Evolutionary conservation across 2,329 filamentous ascomycete genomes (phyloP).

Genomic region (Fusarium nodosum): DNA sequence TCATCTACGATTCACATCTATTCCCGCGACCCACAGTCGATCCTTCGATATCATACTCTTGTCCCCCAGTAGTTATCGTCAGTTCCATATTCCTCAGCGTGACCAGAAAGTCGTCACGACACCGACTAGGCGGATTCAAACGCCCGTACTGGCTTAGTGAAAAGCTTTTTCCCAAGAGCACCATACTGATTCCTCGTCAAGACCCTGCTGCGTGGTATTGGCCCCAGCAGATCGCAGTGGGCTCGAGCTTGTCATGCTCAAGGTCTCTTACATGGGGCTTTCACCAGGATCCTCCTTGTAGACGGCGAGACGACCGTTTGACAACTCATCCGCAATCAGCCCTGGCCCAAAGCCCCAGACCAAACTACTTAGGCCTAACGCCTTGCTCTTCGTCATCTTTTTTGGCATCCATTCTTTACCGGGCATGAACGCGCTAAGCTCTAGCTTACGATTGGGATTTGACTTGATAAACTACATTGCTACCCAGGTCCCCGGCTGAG

Average conservation of each 20-base stretch:
- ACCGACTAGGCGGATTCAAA: constrained; percentile 47
- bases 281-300: constrained; percentile 59
- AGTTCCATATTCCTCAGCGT: constrained; percentile 42
- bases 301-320: constrained; percentile 54
- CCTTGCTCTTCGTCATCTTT: constrained; percentile 50
- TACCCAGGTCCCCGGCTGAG: constrained; percentile 49
- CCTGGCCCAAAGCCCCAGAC: constrained; percentile 51
- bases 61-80: constrained; percentile 39
- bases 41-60: constrained; percentile 28
- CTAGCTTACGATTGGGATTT: constrained; percentile 50
- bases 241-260: constrained; percentile 59
- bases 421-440: constrained; percentile 51
- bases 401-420: constrained; percentile 47
- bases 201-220: constrained; percentile 59
- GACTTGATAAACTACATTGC: constrained; percentile 51
- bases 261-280: constrained; percentile 55
- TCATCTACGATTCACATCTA: constrained; percentile 46
- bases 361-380: constrained; percentile 48
- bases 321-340: constrained; percentile 55
- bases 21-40: constrained; percentile 41
- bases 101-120: constrained; percentile 45
- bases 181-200: constrained; percentile 50
- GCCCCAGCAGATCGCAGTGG: constrained; percentile 56
- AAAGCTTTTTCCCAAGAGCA: constrained; percentile 30
- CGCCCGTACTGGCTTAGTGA: constrained; percentile 45